Base-by-base conservation (phyloP, 2,329 filamentous ascomycete genomes). In the Penicillium decumbens region DNA sequence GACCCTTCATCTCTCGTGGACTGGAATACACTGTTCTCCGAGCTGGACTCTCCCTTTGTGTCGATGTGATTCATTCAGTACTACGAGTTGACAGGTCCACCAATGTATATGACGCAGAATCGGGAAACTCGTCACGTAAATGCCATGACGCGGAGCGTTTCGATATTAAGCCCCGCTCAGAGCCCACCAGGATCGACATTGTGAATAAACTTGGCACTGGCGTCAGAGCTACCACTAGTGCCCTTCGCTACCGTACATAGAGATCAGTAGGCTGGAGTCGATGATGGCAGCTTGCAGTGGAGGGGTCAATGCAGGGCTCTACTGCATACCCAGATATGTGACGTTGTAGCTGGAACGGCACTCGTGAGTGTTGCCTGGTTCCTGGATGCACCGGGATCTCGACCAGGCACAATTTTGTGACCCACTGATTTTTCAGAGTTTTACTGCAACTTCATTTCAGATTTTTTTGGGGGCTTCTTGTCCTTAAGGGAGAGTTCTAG, bases 11-110 rank as follows among this genome's bases (percentile, higher is more conserved):
- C 39, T n/a, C 20, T 50, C 18, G 37, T 62, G 3, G 54, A 62
- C 41, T 63, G 56, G 59, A 54, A 49, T 15, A 42, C 48, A 12
- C 40, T 62, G 13, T 49, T 62, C 23, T 40, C 37, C 3, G 57
- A 60, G 15, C 41, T 59, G 3, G 60, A 63, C 9, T 44, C 51
- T 8, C 48, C 53, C 3, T 56, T 58, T 7, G 3, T 53, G 28
- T 54, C 52, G 13, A 41, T 50, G 20, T 53, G 43, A 45, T 45
- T 13, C 8, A 41, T 29, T 9, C 13, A 1, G 2, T 3, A 29
- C 8, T 10, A 6, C 15, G 25, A 15, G 25, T 10, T 41, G 39
- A 28, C 24, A 10, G n/a, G 13, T 40, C 20, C 10, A 30, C 7
- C n/a, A 9, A 35, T 23, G 15, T 20, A 3, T 35, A 35, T 35